Percentiles rank a stretch among this genome's conserved stretches.
These are phyloP conservation scores for Podospora didyma DNA, from an alignment of 495 filamentous ascomycete genomes.

Conservation along the genomic window DNA sequence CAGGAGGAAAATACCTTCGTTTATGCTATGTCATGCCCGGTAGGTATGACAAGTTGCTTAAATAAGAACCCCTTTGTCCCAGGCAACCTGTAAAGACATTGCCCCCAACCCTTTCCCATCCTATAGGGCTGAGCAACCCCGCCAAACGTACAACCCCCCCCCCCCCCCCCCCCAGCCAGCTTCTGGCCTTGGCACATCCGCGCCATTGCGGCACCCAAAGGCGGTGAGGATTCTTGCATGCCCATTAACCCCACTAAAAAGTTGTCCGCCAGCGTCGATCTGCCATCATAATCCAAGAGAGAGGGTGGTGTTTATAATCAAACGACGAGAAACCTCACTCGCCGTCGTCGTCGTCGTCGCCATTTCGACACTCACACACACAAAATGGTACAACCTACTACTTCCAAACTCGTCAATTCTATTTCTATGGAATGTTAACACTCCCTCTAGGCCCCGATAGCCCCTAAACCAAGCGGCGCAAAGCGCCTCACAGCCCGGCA, in stretches of 20 bases:
- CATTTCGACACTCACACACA: too few relatives aligned
- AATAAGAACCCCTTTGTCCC: too few relatives aligned
- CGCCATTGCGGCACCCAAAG: slow-evolving; percentile 1
- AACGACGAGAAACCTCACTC: too few relatives aligned
- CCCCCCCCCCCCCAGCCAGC: neutral
- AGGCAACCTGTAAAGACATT: too few relatives aligned
- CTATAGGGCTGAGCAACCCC: slow-evolving; percentile 17
- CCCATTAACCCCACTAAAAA: slow-evolving; percentile 27
- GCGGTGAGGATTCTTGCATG: slow-evolving; percentile 16
- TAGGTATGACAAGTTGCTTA: neutral
- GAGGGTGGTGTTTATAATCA: too few relatives aligned
- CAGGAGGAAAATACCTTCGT: too few relatives aligned
- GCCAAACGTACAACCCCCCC: too few relatives aligned
- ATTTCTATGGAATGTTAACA: neutral
- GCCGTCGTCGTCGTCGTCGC: too few relatives aligned
- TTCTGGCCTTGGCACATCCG: neutral
- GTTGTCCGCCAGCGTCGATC: slow-evolving; percentile 7
- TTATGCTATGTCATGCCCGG: neutral
- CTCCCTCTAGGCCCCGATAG: slow-evolving; percentile 25
- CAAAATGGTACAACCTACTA: neutral
- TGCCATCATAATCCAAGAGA: too few relatives aligned
- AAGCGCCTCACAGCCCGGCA: slow-evolving; percentile 29
- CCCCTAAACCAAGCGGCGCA: slow-evolving; percentile 10
- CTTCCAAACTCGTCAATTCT: too few relatives aligned
- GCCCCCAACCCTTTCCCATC: too few relatives aligned